Evolutionary conservation across 164 flowering plant species (phyloP).

Genomic region (Saururus chinensis): DNA sequence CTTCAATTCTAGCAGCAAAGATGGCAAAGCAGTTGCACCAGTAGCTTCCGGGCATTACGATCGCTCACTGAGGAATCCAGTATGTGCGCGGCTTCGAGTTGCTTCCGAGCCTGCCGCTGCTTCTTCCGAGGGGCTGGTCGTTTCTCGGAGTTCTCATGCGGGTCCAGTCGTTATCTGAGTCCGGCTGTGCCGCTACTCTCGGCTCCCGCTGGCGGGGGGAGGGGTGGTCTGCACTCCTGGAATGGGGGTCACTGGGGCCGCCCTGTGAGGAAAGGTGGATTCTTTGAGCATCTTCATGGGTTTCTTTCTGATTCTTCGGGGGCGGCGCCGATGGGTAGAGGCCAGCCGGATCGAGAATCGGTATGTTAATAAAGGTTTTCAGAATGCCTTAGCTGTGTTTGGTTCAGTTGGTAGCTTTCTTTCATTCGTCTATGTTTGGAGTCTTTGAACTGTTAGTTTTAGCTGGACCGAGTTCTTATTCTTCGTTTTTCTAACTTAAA

Average conservation of each 20-base stretch:
- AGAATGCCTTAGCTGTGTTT: not conserved
- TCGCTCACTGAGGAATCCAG: not conserved
- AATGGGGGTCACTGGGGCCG: too few species aligned
- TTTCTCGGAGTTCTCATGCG: not conserved
- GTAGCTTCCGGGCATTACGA: too few species aligned
- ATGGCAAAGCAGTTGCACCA: not conserved
- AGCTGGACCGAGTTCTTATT: too few species aligned
- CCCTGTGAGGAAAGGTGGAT: slow-evolving; percentile 1
- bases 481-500: too few species aligned
- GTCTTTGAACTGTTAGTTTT: not conserved
- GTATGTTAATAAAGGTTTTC: slow-evolving; percentile 6
- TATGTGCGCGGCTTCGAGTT: slow-evolving; percentile 13
- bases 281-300: slow-evolving; percentile 10
- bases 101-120: slow-evolving; percentile 8
- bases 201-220: not conserved
- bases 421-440: not conserved
- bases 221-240: not conserved
- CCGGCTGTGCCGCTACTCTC: not conserved
- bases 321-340: slow-evolving; percentile 1
- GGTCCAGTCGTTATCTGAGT: slow-evolving; percentile 1
- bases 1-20: not conserved
- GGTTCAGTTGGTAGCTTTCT: not conserved
- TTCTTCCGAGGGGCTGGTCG: slow-evolving; percentile 2
- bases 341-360: slow-evolving; percentile 6
- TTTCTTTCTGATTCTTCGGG: slow-evolving; percentile 17